phyloP scores from a whole-genome alignment of 192 early-diverging fungal genomes.

The Coemansia sp. region DNA sequence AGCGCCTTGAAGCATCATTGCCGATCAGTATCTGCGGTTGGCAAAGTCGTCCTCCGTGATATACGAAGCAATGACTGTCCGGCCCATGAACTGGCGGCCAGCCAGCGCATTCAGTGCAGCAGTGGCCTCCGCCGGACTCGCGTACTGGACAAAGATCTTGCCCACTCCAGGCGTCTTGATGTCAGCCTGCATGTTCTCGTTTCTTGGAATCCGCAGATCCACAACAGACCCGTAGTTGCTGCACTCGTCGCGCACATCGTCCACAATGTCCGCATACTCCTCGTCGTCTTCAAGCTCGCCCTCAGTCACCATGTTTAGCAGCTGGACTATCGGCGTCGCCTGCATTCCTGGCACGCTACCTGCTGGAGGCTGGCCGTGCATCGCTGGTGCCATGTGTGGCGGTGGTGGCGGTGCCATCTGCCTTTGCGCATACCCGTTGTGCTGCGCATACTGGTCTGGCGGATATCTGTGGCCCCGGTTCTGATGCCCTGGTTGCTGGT shows the following conservation, averaged over 20 bases:
- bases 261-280: slow-evolving; percentile 87
- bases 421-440: background rate
- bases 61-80: slow-evolving; percentile 89
- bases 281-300: slow-evolving; percentile 83
- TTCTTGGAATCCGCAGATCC: slow-evolving; percentile 83
- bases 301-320: slow-evolving; percentile 92
- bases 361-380: slow-evolving; percentile 8
- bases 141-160: slow-evolving; percentile 90
- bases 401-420: slow-evolving; percentile 42
- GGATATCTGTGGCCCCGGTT: background rate
- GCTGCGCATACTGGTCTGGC: background rate
- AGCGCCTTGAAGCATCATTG: too few species aligned
- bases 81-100: slow-evolving; percentile 89
- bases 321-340: slow-evolving; percentile 78
- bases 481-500: slow-evolving; percentile 10
- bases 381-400: slow-evolving; percentile 41
- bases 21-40: slow-evolving; percentile 61
- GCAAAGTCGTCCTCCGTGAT: slow-evolving; percentile 72
- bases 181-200: slow-evolving; percentile 49
- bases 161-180: slow-evolving; percentile 68
- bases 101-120: slow-evolving; percentile 78
- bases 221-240: slow-evolving; percentile 79
- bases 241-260: slow-evolving; percentile 91
- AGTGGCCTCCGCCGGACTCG: slow-evolving; percentile 58
- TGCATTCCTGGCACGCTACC: slow-evolving; percentile 63